Evolutionary conservation across 2,329 filamentous ascomycete genomes (phyloP), one percentile per base, ranked within the genome.

Genomic region (Blastomyces gilchristii): DNA sequence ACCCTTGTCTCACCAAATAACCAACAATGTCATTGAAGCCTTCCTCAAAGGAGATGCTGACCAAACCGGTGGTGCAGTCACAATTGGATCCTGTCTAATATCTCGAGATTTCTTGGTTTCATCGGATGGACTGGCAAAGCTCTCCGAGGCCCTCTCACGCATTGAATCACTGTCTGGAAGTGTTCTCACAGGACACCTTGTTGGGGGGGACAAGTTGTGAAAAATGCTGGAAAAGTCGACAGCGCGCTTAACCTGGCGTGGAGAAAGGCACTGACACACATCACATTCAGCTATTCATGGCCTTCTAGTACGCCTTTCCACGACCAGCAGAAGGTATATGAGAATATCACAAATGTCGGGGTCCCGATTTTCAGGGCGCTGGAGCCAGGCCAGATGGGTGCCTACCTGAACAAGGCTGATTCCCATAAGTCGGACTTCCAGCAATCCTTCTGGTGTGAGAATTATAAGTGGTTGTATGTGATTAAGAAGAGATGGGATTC

Each of bases 401-500:
- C 69, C 6, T 80, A 80, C 64, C 65, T 78, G 63, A 80, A 79
- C 61, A 77, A 79, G 62, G 70, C 63, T 37, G 49, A 60, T 56
- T 28, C 54, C 67, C 70, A 72, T 50, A 74, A 79, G 67, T 71
- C 71, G 0, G 68, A 77, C 63, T 78, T 72, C 68, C 69, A 77
- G 68, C 57, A 72, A 41, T 71, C 71, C 0, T 80, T 78, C 65
- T 80, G 75, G 63, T 77, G 78, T 4, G 62, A 58, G 3, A 79
- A 77, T 64, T 79, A 79, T 58, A 64, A 65, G 1, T 69, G 63
- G 2, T 68, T 79, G 37, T 65, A 71, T 3, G 8, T 63, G 7
- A 68, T 80, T 37, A 79, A 80, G 71, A 63, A 68, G 7, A 74
- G 75, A 62, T 78, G 74, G 65, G 78, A 80, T 65, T 76, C 77